Conservation (phyloP, 257 asterid genomes). For the Gentiana straminea region DNA sequence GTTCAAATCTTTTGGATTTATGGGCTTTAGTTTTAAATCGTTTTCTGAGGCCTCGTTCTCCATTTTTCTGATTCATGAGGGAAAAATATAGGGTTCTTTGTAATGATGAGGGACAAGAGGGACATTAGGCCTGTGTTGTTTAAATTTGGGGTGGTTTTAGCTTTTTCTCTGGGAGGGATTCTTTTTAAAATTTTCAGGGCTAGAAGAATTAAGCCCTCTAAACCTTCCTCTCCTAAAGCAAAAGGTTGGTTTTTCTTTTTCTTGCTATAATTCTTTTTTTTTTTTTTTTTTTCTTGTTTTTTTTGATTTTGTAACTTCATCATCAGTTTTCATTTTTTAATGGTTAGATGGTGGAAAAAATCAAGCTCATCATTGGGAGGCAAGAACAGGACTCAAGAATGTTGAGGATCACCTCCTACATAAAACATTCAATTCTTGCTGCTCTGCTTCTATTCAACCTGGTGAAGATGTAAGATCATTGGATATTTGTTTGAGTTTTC, state of each 20-base stretch:
- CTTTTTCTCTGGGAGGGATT: constrained; percentile 66
- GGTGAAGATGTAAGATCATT: constrained; percentile 20
- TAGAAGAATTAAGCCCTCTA: constrained; percentile 27
- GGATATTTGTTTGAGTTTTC: constrained; percentile 5
- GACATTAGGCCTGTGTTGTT: constrained; percentile 35
- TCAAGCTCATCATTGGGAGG: constrained; percentile 25
- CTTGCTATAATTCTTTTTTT: background rate
- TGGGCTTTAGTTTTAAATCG: too few species aligned
- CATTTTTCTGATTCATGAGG: too few species aligned
- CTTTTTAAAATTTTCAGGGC: constrained; percentile 39
- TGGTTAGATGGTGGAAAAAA: constrained; percentile 6
- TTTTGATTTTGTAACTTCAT: background rate
- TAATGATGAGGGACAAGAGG: constrained; percentile 39
- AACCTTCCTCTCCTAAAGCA: constrained; percentile 32
- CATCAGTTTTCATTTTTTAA: background rate
- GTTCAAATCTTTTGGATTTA: too few species aligned
- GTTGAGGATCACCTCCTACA: constrained; percentile 25
- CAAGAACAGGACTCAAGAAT: constrained; percentile 13
- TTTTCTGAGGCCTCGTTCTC: too few species aligned
- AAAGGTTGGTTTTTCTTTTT: constrained; percentile 30
- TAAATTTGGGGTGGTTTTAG: constrained; percentile 63
- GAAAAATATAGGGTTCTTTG: too few species aligned
- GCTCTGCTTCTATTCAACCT: constrained; percentile 2
- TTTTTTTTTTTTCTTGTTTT: background rate
- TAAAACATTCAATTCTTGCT: constrained; percentile 15